Evolutionary conservation across 1,139 yeast genomes (phyloP), one percentile per base, ranked within the genome.

Genomic region (Pichia sp.): DNA sequence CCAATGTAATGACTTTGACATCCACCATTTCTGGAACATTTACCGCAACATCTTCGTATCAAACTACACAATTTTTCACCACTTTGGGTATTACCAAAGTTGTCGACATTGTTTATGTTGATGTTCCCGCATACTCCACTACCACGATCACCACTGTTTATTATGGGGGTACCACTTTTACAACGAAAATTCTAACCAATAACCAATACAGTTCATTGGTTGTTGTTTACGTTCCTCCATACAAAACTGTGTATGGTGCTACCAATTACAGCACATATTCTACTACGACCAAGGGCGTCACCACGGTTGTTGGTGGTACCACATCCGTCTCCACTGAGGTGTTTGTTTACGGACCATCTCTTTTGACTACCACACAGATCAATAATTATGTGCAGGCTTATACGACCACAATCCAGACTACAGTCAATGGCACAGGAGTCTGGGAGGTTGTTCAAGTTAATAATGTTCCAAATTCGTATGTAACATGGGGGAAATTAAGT

Each of bases 331-430:
- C 51, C 4, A 39, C 48, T 2, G 40, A 26, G 5, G 32, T 40
- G 32, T 36, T 43, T 35, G 46, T 45, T 8, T 29, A 31, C 34
- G 48, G 48, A 28, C 48, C 48, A 16, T 4, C 44, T 31, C 8
- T 31, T 31, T 31, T 11, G 33, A 31, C 33, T 11, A 31, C 10
- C 2, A 31, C 33, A 31, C 23, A 16, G 23, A 16, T 16, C 23
- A 16, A 16, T 16, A 16, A 16, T 16, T 16, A 16, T 16, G 1
- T 16, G 1, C 23, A 16, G 23, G 23, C 23, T 16, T 16, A 16
- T 16, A 16, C 23, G 23, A 16, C 23, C 23, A 16, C 23, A 16
- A 16, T 16, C 2, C 23, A 16, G 23, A 16, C 23, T 16, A 16
- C 23, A 16, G 23, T 16, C 23, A 16, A 2, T 16, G 23, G 23